Evolutionary conservation across 495 filamentous ascomycete species (phyloP).

Genomic region (Trichodelitschia bisporula): DNA sequence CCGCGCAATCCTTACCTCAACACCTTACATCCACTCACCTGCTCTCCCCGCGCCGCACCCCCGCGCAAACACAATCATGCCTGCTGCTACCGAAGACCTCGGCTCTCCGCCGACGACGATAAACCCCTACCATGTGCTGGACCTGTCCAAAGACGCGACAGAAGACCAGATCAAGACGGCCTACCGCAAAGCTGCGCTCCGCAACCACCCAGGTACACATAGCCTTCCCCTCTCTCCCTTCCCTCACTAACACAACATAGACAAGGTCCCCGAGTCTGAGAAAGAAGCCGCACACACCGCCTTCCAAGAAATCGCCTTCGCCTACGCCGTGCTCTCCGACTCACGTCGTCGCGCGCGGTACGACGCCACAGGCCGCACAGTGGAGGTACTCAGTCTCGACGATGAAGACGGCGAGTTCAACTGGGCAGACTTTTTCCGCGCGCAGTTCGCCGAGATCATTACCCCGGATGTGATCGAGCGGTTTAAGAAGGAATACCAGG

Average conservation of each 20-base stretch:
- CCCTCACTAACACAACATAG: conserved; percentile 21
- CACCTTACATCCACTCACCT: no score
- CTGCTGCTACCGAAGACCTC: no score
- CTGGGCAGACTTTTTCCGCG: conserved; percentile 71
- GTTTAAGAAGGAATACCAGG: conserved; percentile 55
- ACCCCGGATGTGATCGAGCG: conserved; percentile 41
- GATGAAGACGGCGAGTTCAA: conserved; percentile 59
- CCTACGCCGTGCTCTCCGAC: conserved; percentile 80
- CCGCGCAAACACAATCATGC: no score
- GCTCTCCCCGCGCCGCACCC: no score
- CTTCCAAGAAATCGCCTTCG: conserved; percentile 82
- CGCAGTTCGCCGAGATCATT: conserved; percentile 50
- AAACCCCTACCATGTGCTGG: conserved; percentile 19
- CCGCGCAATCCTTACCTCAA: no score
- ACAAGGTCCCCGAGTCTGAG: conserved; percentile 42
- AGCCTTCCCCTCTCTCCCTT: no score
- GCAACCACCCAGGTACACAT: conserved; percentile 20
- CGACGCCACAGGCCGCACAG: conserved; percentile 68
- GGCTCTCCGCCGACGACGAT: conserved; percentile 15
- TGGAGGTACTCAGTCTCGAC: conserved; percentile 44
- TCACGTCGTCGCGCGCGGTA: conserved; percentile 52
- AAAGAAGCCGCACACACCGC: conserved; percentile 44
- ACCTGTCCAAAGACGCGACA: conserved; percentile 12
- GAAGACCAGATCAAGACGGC: conserved; percentile 17
- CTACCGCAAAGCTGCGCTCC: conserved; percentile 19